A percentile compares a stretch with the other conserved stretches of the same genome.
Conservation (phyloP, 441 rosid genomes). For the Corymbia citriodora region DNA sequence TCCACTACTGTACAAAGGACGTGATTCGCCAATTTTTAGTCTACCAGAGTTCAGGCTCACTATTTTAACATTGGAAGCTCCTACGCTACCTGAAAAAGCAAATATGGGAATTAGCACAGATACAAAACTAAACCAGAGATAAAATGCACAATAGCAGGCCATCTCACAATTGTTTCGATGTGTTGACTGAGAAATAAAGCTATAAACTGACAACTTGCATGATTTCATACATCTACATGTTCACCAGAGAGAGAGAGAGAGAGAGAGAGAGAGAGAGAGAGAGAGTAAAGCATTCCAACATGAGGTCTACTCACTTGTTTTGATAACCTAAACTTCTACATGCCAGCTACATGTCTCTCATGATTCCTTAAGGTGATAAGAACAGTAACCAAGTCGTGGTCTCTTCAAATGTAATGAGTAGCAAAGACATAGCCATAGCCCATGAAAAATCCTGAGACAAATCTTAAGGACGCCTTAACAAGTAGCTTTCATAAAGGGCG, state of each 20-base stretch:
- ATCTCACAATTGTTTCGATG: background rate
- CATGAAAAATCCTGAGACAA: background rate
- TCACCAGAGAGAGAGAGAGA: background rate
- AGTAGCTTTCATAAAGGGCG: background rate
- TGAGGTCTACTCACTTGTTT: background rate
- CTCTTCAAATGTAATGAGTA: background rate
- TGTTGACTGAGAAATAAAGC: background rate
- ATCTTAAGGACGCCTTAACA: background rate
- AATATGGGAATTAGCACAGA: background rate
- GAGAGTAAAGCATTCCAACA: background rate
- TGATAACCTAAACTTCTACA: background rate
- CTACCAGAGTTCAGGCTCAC: constrained; percentile 24
- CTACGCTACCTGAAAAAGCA: constrained; percentile 56
- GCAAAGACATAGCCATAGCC: background rate
- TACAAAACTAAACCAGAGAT: background rate
- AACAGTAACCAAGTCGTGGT: background rate
- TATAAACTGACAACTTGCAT: background rate
- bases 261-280: background rate
- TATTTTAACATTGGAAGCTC: constrained; percentile 41
- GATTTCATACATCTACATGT: background rate
- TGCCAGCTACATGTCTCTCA: background rate
- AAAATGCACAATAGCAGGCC: background rate
- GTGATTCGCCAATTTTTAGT: background rate
- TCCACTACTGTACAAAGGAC: constrained; percentile 18
- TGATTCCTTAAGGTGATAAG: background rate